Evolutionary conservation across 2,329 filamentous ascomycete species (phyloP), one percentile per base, ranked within the genome.

Genomic region (Colletotrichum agaves): DNA sequence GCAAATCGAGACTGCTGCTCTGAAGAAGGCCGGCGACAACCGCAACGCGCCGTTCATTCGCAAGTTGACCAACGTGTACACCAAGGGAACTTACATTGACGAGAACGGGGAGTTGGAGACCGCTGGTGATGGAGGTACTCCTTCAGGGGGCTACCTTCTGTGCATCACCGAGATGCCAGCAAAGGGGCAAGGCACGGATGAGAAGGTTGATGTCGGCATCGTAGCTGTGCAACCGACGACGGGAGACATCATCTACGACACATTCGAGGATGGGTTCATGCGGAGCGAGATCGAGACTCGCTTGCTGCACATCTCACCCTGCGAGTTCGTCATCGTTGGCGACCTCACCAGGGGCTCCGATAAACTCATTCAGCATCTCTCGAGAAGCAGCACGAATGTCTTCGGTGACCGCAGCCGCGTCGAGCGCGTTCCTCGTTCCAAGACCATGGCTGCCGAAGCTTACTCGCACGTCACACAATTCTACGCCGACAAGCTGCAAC

Each of bases 221-320:
- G 85, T 99, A 21, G 96, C 96, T 27, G 96, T 99, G 4, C 96
- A 99, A 74, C 96, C 96, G 8, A 92, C 93, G 1, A 99, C 96
- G 0, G 96, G 96, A 63, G 95, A 98, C 77, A 93, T 99, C 73
- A 91, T 98, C 63, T 97, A 98, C 74, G 96, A 99, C 75, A 90
- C 91, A 67, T 99, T 99, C 73, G 93, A 98, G 73, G 96, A 99
- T 75, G 94, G 95, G 2, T 98, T 98, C 80, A 97, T 99, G 95
- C 87, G 96, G 55, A 94, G 91, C 74, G 96, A 99, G 77, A 92
- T 99, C 37, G 96, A 99, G 80, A 99, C 96, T 0, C 85, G 96
- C n/a, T 82, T 99, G 27, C 83, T 99, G 33, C 96, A 99, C 77
- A 97, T 99, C 71, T 93, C 95, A 0, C 96, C 96, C 0, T 97